These are phyloP conservation scores for Trifolium subterraneum DNA, from an alignment of 306 rosid genomes.

Conservation along the genomic window DNA sequence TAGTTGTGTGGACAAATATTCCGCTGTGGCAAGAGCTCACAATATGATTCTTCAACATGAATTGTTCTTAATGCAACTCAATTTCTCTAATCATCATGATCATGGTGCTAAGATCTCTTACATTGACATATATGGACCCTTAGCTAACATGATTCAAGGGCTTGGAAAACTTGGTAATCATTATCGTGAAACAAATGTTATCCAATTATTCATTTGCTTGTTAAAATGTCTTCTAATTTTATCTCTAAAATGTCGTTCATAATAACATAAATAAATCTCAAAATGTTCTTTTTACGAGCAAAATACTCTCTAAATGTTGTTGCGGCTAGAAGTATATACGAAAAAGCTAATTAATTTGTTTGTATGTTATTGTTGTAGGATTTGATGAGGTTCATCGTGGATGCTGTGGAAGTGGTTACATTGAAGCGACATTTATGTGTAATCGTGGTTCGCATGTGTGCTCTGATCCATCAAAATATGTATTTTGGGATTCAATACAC, in stretches of 20 bases:
- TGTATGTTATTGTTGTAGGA: slow-evolving; percentile 44
- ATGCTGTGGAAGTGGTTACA: slow-evolving; percentile 72
- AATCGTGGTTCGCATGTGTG: slow-evolving; percentile 51
- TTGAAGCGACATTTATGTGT: slow-evolving; percentile 61
- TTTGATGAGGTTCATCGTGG: slow-evolving; percentile 59
- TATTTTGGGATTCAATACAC: slow-evolving; percentile 82
- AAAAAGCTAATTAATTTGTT: not conserved
- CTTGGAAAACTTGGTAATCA: slow-evolving; percentile 48
- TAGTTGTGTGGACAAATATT: slow-evolving; percentile 59
- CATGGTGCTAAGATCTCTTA: slow-evolving; percentile 48
- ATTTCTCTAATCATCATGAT: slow-evolving; percentile 27
- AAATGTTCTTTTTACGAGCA: too few species aligned
- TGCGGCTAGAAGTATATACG: too few species aligned
- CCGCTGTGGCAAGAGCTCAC: slow-evolving; percentile 57
- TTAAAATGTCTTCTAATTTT: not conserved
- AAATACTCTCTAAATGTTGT: too few species aligned
- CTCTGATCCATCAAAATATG: slow-evolving; percentile 59
- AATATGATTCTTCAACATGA: slow-evolving; percentile 64
- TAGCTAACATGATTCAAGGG: slow-evolving; percentile 49
- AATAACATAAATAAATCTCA: too few species aligned
- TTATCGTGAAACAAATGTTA: not conserved
- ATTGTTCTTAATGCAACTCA: slow-evolving; percentile 49
- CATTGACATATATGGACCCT: slow-evolving; percentile 61
- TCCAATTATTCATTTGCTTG: not conserved
- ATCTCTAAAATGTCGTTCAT: too few species aligned